Evolutionary conservation across 2,329 filamentous ascomycete genomes (phyloP).

Genomic region (Aschersonia sp.): DNA sequence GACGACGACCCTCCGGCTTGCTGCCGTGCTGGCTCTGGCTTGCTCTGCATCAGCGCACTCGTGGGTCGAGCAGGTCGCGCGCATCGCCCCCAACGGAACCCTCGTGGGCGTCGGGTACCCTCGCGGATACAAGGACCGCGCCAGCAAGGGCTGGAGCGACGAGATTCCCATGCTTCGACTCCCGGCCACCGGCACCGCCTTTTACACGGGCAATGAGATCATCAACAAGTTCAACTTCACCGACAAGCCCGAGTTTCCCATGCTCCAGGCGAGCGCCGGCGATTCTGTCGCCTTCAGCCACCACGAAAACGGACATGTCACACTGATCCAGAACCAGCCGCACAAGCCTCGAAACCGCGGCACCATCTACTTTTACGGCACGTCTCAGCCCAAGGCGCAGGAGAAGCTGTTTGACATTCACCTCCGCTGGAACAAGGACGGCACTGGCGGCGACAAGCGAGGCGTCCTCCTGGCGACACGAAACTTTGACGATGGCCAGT

Average conservation of each 20-base stretch:
- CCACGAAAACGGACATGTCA: slow-evolving; percentile 66
- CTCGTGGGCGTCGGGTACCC: slow-evolving; percentile 63
- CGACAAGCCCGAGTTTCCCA: slow-evolving; percentile 37
- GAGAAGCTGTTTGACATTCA: slow-evolving; percentile 51
- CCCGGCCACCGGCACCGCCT: slow-evolving; percentile 45
- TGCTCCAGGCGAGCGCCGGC: slow-evolving; percentile 44
- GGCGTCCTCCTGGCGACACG: slow-evolving; percentile 64
- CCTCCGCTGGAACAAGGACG: slow-evolving; percentile 62
- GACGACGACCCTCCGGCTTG: slow-evolving; percentile 5
- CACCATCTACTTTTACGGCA: slow-evolving; percentile 64
- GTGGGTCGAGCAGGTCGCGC: slow-evolving; percentile 67
- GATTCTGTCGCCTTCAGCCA: slow-evolving; percentile 54
- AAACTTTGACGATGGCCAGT: slow-evolving; percentile 81
- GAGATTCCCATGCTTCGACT: slow-evolving; percentile 46
- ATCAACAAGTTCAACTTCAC: slow-evolving; percentile 20
- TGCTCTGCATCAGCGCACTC: slow-evolving; percentile 43
- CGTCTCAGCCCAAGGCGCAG: slow-evolving; percentile 36
- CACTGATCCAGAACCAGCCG: slow-evolving; percentile 36
- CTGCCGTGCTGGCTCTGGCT: slow-evolving; percentile 15
- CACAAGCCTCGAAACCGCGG: slow-evolving; percentile 53
- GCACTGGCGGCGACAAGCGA: slow-evolving; percentile 64
- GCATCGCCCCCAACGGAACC: slow-evolving; percentile 58
- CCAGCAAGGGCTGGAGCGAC: slow-evolving; percentile 39
- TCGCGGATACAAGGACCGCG: slow-evolving; percentile 53
- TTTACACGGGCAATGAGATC: slow-evolving; percentile 46